Conservation (phyloP, 345 rosid species). For the Gossypium mustelinum region DNA sequence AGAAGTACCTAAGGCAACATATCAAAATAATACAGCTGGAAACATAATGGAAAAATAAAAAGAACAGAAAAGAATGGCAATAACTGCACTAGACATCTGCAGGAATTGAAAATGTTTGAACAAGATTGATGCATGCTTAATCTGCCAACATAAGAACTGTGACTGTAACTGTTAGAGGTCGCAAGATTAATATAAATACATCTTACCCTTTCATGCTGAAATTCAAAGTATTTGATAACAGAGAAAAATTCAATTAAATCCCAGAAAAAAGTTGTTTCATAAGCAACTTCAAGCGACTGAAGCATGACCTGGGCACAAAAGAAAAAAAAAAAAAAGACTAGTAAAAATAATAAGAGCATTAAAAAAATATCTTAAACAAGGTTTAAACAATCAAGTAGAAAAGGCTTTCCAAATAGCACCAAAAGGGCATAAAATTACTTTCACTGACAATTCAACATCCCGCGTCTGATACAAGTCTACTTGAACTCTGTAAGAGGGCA, state of each 20-base stretch:
- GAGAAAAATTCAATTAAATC: conserved; percentile 43
- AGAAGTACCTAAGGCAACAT: not conserved
- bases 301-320: conserved; percentile 47
- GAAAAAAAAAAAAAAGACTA: not conserved
- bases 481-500: conserved; percentile 46
- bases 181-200: conserved; percentile 7
- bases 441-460: conserved; percentile 53
- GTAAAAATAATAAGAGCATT: not conserved
- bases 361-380: not conserved
- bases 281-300: conserved; percentile 59
- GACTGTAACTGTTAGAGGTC: not conserved
- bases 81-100: not conserved
- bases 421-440: conserved; percentile 43
- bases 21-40: not conserved
- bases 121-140: conserved; percentile 4
- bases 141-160: conserved; percentile 1
- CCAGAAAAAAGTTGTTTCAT: conserved; percentile 43
- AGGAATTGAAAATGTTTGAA: not conserved
- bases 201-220: conserved; percentile 78
- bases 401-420: not conserved
- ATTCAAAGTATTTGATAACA: conserved; percentile 46
- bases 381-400: not conserved
- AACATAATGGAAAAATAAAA: not conserved
- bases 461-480: conserved; percentile 48
- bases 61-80: not conserved